A percentile compares a stretch with the other conserved stretches of the same genome.
Conservation (phyloP, 2,329 filamentous ascomycete species). For the Teratosphaeria viscida region DNA sequence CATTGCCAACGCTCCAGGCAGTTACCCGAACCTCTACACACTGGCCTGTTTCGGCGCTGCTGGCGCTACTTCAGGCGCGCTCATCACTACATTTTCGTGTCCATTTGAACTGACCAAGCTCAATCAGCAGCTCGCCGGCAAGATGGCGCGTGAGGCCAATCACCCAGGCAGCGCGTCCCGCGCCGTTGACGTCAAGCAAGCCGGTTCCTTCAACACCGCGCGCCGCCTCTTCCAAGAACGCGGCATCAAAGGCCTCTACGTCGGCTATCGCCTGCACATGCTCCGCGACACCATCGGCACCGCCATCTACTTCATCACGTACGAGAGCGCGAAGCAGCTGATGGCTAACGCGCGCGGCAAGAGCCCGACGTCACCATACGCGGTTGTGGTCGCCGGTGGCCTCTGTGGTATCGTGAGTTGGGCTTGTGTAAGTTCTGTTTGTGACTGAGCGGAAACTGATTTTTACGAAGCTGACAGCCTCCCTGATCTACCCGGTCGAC, state of each 20-base stretch:
- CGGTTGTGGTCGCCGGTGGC: slow-evolving; percentile 67
- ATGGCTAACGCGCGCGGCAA: slow-evolving; percentile 64
- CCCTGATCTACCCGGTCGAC: slow-evolving; percentile 53
- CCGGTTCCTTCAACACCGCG: slow-evolving; percentile 45
- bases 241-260: slow-evolving; percentile 64
- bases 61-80: slow-evolving; percentile 67
- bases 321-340: slow-evolving; percentile 76
- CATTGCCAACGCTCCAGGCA: slow-evolving; percentile 59
- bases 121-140: slow-evolving; percentile 72
- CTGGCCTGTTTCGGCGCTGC: slow-evolving; percentile 67
- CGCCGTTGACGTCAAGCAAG: slow-evolving; percentile 8
- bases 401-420: slow-evolving; percentile 76
- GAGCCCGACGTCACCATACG: slow-evolving; percentile 66
- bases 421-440: slow-evolving; percentile 53
- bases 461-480: slow-evolving; percentile 4
- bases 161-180: background rate
- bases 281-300: slow-evolving; percentile 77
- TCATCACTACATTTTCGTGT: slow-evolving; percentile 71
- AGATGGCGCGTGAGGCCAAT: slow-evolving; percentile 46
- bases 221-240: slow-evolving; percentile 66
- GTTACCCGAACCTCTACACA: slow-evolving; percentile 62
- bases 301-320: slow-evolving; percentile 78
- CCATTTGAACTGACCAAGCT: slow-evolving; percentile 87
- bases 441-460: background rate
- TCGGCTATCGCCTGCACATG: slow-evolving; percentile 71